Percentiles rank a stretch among this genome's conserved stretches.
Conservation (phyloP, 768 basidiomycete genomes). For the Tricholoma furcatifolium region DNA sequence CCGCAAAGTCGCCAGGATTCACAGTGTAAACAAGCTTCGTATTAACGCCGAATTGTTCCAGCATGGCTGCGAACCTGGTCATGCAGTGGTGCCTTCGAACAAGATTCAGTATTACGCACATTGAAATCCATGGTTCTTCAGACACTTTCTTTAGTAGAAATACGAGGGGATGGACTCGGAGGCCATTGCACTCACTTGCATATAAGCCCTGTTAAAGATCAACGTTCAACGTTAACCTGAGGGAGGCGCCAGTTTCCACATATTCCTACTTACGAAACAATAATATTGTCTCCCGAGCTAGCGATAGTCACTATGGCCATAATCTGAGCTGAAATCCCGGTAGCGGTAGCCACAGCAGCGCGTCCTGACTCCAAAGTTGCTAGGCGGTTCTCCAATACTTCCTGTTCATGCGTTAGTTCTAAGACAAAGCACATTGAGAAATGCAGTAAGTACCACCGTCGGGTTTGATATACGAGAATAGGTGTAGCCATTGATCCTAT, state of each 20-base stretch:
- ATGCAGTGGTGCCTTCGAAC: not conserved
- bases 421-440: constrained; percentile 13
- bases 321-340: constrained; percentile 77
- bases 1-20: not conserved
- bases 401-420: constrained; percentile 16
- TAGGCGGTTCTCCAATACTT: constrained; percentile 77
- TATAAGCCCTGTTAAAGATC: constrained; percentile 40
- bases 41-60: constrained; percentile 67
- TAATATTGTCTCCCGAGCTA: constrained; percentile 72
- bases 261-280: constrained; percentile 52
- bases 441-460: constrained; percentile 33
- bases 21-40: constrained; percentile 31
- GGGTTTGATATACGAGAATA: constrained; percentile 52
- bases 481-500: constrained; percentile 34
- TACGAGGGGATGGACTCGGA: not conserved
- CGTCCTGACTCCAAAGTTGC: constrained; percentile 75
- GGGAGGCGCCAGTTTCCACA: not conserved
- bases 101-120: not conserved
- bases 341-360: constrained; percentile 70
- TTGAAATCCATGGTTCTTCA: not conserved
- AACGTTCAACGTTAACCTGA: not conserved
- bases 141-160: not conserved
- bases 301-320: constrained; percentile 64
- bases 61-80: constrained; percentile 41
- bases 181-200: constrained; percentile 68